Conservation (phyloP, 805 yeast species). For the Wickerhamomyces sydowiorum region DNA sequence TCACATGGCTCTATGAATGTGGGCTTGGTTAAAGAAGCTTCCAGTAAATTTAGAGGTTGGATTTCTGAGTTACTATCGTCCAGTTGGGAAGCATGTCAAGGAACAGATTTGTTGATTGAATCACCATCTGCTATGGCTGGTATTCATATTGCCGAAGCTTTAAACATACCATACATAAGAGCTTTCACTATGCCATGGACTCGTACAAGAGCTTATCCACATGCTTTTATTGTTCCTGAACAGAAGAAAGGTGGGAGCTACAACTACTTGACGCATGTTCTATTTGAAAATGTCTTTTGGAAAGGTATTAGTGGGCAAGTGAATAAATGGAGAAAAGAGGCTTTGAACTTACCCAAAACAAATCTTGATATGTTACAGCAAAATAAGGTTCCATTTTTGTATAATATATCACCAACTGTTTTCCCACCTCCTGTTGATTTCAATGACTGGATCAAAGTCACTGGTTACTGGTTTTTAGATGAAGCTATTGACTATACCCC, state of each 20-base stretch:
- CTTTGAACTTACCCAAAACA: conserved; percentile 61
- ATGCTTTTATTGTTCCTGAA: conserved; percentile 92
- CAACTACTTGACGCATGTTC: conserved; percentile 85
- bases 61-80: conserved; percentile 63
- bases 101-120: conserved; percentile 77
- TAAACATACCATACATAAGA: conserved; percentile 83
- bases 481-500: conserved; percentile 57
- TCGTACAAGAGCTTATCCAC: conserved; percentile 90
- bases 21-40: conserved; percentile 77
- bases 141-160: conserved; percentile 88
- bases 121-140: conserved; percentile 98
- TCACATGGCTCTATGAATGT: conserved; percentile 84
- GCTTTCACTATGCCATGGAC: conserved; percentile 99
- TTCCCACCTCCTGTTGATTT: conserved; percentile 92
- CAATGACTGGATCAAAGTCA: conserved; percentile 91
- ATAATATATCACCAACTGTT: conserved; percentile 82
- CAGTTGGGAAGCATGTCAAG: conserved; percentile 85
- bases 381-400: conserved; percentile 77
- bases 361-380: conserved; percentile 68
- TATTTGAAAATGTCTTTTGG: conserved; percentile 93
- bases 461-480: conserved; percentile 93
- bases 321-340: conserved; percentile 78
- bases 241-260: conserved; percentile 90
- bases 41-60: conserved; percentile 76
- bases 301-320: conserved; percentile 83